phyloP scores from a whole-genome alignment of 2,329 filamentous ascomycete genomes.

The Biscogniauxia sp. region DNA sequence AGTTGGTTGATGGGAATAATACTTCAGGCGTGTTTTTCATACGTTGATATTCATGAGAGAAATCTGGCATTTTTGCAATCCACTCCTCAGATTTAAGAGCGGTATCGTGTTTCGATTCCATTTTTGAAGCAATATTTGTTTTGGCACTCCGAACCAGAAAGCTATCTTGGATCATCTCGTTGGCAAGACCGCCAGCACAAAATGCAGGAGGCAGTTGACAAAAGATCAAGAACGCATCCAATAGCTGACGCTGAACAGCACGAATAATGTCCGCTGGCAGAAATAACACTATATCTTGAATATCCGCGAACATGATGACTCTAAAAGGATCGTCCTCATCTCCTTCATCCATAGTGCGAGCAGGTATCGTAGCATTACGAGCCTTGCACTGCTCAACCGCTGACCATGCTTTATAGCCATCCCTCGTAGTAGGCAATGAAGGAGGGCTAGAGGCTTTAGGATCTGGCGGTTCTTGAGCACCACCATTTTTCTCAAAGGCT shows the following conservation, averaged over 20 bases:
- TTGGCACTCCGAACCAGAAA: conserved; percentile 44
- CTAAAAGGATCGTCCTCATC: conserved; percentile 80
- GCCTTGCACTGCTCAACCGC: conserved; percentile 52
- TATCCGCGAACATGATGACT: conserved; percentile 75
- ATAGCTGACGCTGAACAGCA: conserved; percentile 43
- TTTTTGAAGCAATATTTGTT: conserved; percentile 19
- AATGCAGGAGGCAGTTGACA: conserved; percentile 58
- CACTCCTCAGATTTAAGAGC: conserved; percentile 11
- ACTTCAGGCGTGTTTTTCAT: conserved; percentile 40
- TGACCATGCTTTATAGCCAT: conserved; percentile 52
- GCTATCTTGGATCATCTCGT: conserved; percentile 47
- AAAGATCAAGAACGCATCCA: conserved; percentile 72
- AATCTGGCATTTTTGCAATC: conserved; percentile 18
- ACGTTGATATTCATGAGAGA: conserved; percentile 22
- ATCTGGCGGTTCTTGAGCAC: conserved; percentile 41
- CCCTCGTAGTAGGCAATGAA: conserved; percentile 33
- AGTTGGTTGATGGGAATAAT: conserved; percentile 45
- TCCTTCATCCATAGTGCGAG: conserved; percentile 71
- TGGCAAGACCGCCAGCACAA: conserved; percentile 23
- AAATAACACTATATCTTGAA: conserved; percentile 60
- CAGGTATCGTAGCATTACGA: conserved; percentile 56
- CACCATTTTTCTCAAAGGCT: conserved; percentile 41
- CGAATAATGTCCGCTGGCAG: conserved; percentile 41
- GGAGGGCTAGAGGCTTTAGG: conserved; percentile 26
- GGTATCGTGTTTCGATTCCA: conserved; percentile 2